These are phyloP conservation scores for Apiospora saccharicola DNA, from an alignment of 2,329 filamentous ascomycete species.

Conservation along the genomic window DNA sequence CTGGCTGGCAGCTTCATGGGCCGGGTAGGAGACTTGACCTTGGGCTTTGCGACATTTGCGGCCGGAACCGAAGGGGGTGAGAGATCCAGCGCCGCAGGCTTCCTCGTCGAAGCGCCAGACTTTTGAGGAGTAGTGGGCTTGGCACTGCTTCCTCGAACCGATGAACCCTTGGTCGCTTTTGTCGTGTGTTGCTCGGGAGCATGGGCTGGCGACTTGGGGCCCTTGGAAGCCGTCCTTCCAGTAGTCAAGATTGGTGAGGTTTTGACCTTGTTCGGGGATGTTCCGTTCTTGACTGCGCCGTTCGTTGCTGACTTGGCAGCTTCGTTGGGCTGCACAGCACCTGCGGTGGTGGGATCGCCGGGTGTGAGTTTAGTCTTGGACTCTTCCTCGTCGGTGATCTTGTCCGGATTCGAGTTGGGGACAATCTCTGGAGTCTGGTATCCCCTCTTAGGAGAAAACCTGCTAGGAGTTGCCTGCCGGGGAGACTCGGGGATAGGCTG, in stretches of 20 bases:
- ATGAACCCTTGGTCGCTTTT: constrained; percentile 40
- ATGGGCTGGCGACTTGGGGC: constrained; percentile 50
- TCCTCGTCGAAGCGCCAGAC: constrained; percentile 45
- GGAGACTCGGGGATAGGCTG: constrained; percentile 55
- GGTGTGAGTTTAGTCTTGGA: constrained; percentile 42
- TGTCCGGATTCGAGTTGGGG: constrained; percentile 50
- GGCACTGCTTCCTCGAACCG: constrained; percentile 46
- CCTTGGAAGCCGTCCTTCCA: constrained; percentile 44
- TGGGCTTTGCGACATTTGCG: constrained; percentile 60
- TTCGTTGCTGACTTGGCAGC: constrained; percentile 30
- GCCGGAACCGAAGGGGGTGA: constrained; percentile 45
- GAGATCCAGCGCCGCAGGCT: constrained; percentile 51
- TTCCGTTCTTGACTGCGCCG: not conserved
- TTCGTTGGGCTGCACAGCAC: constrained; percentile 28
- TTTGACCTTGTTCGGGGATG: constrained; percentile 30
- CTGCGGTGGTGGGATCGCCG: constrained; percentile 40
- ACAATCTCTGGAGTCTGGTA: constrained; percentile 37
- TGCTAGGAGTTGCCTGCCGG: constrained; percentile 33
- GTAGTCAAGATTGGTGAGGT: constrained; percentile 34
- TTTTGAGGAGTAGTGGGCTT: constrained; percentile 45
- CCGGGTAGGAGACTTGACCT: constrained; percentile 72
- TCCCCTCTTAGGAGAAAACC: constrained; percentile 34
- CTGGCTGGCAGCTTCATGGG: constrained; percentile 72
- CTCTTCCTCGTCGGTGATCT: constrained; percentile 49
- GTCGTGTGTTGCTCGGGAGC: constrained; percentile 47